These are phyloP conservation scores for Schizophyllum amplum DNA, from an alignment of 1,284 basidiomycete genomes.

Conservation along the genomic window DNA sequence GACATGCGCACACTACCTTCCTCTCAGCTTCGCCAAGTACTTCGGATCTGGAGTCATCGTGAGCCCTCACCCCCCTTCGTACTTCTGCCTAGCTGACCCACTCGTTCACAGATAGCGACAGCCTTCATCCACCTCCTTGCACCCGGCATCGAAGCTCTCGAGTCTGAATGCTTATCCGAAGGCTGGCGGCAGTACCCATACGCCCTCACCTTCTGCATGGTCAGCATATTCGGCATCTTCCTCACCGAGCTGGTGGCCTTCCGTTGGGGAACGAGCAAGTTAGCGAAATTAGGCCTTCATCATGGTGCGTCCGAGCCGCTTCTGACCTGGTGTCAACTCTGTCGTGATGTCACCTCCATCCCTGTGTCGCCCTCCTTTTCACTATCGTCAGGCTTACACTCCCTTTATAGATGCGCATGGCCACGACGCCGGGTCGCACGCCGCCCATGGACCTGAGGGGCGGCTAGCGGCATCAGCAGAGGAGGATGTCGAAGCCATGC, in stretches of 20 bases:
- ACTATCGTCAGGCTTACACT: neutral
- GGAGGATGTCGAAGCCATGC: slow-evolving; percentile 4
- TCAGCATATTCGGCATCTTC: slow-evolving; percentile 15
- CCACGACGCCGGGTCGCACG: slow-evolving; percentile 11
- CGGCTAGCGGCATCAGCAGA: neutral
- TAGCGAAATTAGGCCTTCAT: slow-evolving; percentile 8
- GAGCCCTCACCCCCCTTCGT: slow-evolving; percentile 19
- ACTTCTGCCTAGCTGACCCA: slow-evolving; percentile 12
- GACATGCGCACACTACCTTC: neutral
- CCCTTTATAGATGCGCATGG: slow-evolving; percentile 11
- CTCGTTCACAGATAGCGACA: slow-evolving; percentile 67
- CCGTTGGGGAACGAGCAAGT: slow-evolving; percentile 12
- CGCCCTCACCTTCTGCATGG: slow-evolving; percentile 10
- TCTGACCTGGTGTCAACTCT: too few species aligned
- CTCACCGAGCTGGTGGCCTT: slow-evolving; percentile 13
- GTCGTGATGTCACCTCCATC: too few species aligned
- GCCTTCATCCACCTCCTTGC: slow-evolving; percentile 83
- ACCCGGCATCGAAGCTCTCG: slow-evolving; percentile 68
- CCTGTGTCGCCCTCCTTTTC: neutral
- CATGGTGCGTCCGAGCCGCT: too few species aligned
- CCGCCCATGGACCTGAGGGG: slow-evolving; percentile 12
- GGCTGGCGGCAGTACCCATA: slow-evolving; percentile 42
- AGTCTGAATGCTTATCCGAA: slow-evolving; percentile 62
- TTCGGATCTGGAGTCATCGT: slow-evolving; percentile 93
- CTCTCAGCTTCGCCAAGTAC: slow-evolving; percentile 88